phyloP scores from a whole-genome alignment of 1,284 basidiomycete genomes.

The Papiliotrema terrestris region DNA sequence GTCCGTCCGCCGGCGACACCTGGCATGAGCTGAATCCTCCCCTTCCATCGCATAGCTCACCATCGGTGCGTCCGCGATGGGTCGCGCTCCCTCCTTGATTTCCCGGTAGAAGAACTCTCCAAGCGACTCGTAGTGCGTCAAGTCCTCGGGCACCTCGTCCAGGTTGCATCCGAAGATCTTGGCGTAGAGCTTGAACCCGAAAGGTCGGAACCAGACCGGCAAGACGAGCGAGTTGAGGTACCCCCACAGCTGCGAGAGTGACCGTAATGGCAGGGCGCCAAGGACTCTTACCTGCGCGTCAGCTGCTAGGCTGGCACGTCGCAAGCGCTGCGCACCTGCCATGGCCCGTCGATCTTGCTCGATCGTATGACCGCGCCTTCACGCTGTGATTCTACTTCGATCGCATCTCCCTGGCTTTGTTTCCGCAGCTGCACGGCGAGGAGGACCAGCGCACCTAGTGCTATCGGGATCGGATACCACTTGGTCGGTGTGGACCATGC shows the following conservation, averaged over 20 bases:
- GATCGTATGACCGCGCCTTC: slow-evolving; percentile 71
- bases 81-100: slow-evolving; percentile 75
- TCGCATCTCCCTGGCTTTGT: slow-evolving; percentile 24
- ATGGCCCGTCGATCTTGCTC: slow-evolving; percentile 62
- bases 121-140: slow-evolving; percentile 73
- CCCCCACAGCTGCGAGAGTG: slow-evolving; percentile 93
- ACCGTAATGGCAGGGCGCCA: slow-evolving; percentile 88
- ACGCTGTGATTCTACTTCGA: slow-evolving; percentile 43
- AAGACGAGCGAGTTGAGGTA: slow-evolving; percentile 88
- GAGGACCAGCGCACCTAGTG: slow-evolving; percentile 82
- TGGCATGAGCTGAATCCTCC: slow-evolving; percentile 34
- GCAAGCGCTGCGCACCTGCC: slow-evolving; percentile 66
- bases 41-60: too few relatives aligned
- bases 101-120: slow-evolving; percentile 94
- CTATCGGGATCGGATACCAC: slow-evolving; percentile 94
- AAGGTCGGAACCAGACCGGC: slow-evolving; percentile 89
- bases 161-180: slow-evolving; percentile 89
- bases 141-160: slow-evolving; percentile 81
- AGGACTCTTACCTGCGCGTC: slow-evolving; percentile 79
- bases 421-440: slow-evolving; percentile 69
- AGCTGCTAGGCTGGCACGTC: neutral
- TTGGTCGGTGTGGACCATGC: slow-evolving; percentile 90
- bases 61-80: slow-evolving; percentile 72
- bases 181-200: slow-evolving; percentile 81
- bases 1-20: slow-evolving; percentile 93